Base-by-base conservation (phyloP, 305 asterid genomes). In the Fraxinus angustifolia region DNA sequence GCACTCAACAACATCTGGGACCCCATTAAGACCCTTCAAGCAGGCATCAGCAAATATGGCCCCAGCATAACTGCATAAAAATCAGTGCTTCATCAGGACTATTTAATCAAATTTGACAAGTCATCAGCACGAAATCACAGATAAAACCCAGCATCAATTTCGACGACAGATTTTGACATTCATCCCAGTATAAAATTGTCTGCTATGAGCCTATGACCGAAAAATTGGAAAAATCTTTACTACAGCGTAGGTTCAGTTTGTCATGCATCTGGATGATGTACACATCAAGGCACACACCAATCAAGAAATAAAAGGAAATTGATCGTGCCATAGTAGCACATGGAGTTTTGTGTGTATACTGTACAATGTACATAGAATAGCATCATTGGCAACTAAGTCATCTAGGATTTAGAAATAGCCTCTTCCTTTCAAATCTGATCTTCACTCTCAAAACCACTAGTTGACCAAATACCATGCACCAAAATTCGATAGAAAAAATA, bases 31-130 rank as follows among this genome's bases (percentile, higher is more conserved):
- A 34, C 99, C 98, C 88, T 91, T 93, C 83, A 95, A 88, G 87
- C 99, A 94, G 78, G 99, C 96, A 86, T 95, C 99, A 28, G 93
- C 97, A 77, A 94, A 96, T 76, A 91, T 84, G 62, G 99, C 97
- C 34, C 98, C 97, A 0, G 97, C 97, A 85, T 92, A 94, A 71
- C 98, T 93, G 93, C 87, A 85, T 1, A 56, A 12, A 48, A 33
- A 17, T 34, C 10, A 26, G 8, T 34, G 50, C 14, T 30, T 30
- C 62, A 73, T 85, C 67, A 87, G 80, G 67, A n/a, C 76, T 71
- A 42, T 79, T 73, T 19, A n/a, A 31, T 56, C 33, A 48, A 77
- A 80, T 71, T 8, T 11, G 33, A 65, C 68, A 76, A 11, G 38
- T 73, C 30, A 77, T 45, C 75, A 12, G 62, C 62, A 50, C 21